Conservation (phyloP, 176 grass and related monocot genomes). For the Panicum miliaceum region DNA sequence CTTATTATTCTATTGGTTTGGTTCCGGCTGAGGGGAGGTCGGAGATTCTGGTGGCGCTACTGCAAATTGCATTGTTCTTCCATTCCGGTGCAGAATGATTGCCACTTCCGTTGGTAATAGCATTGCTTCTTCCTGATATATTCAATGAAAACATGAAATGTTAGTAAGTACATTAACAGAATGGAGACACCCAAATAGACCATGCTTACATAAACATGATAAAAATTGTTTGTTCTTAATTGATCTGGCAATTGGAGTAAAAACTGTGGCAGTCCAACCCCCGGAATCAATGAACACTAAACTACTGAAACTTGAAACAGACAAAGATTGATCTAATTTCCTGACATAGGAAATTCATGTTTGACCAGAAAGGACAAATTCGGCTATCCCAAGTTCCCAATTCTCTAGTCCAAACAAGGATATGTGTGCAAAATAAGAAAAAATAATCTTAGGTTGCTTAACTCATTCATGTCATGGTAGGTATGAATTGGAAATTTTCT, state of each 20-base stretch:
- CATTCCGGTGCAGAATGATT: conserved; percentile 68
- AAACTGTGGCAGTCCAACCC: neutral
- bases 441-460: neutral
- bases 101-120: conserved; percentile 73
- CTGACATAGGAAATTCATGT: conserved; percentile 6
- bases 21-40: conserved; percentile 48
- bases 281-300: neutral
- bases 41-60: conserved; percentile 58
- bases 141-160: neutral
- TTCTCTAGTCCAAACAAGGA: neutral
- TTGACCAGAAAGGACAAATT: neutral
- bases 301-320: neutral
- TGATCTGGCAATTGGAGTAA: neutral
- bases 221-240: neutral
- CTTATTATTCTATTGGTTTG: conserved; percentile 49
- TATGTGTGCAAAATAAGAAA: conserved; percentile 3
- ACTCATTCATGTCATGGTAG: neutral
- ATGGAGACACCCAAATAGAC: neutral
- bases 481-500: neutral
- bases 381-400: neutral
- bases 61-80: conserved; percentile 65
- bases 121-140: conserved; percentile 63
- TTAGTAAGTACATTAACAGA: neutral
- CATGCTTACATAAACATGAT: neutral
- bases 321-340: neutral